These are phyloP conservation scores for Pecoramyces ruminantium DNA, from an alignment of 192 early-diverging fungal genomes.

Conservation along the genomic window DNA sequence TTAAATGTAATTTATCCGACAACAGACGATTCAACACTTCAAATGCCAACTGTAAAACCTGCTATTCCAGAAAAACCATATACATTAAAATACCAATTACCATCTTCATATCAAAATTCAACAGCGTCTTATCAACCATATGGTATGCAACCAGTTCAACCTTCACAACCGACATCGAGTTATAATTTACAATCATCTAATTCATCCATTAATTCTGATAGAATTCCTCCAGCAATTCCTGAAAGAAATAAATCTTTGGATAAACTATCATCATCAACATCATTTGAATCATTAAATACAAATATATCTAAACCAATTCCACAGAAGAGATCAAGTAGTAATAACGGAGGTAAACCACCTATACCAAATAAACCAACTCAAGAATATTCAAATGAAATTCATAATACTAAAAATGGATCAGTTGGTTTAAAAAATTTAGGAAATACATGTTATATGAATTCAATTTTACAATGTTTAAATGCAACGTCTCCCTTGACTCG, in stretches of 20 bases:
- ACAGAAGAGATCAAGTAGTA: background rate
- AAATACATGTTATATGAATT: slow-evolving; percentile 79
- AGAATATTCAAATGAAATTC: background rate
- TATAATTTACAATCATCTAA: too few species aligned
- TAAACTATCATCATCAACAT: background rate
- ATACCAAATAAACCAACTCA: background rate
- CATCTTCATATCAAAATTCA: too few species aligned
- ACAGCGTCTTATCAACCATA: too few species aligned
- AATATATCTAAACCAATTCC: background rate
- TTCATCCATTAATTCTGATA: background rate
- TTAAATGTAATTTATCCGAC: background rate
- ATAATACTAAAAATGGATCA: slow-evolving; percentile 13
- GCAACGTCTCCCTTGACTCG: slow-evolving; percentile 50
- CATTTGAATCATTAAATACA: background rate
- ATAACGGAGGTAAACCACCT: background rate
- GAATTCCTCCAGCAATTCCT: background rate
- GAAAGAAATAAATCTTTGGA: background rate
- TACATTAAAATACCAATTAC: too few species aligned
- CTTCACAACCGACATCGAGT: too few species aligned
- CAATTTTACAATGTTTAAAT: slow-evolving; percentile 59
- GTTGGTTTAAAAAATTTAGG: slow-evolving; percentile 65
- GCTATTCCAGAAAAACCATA: too few species aligned
- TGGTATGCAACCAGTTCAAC: too few species aligned
- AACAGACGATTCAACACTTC: background rate
- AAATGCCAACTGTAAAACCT: too few species aligned